Evolutionary conservation across 169 alveolate species (phyloP).

Genomic region (Eimeria acervulina): DNA sequence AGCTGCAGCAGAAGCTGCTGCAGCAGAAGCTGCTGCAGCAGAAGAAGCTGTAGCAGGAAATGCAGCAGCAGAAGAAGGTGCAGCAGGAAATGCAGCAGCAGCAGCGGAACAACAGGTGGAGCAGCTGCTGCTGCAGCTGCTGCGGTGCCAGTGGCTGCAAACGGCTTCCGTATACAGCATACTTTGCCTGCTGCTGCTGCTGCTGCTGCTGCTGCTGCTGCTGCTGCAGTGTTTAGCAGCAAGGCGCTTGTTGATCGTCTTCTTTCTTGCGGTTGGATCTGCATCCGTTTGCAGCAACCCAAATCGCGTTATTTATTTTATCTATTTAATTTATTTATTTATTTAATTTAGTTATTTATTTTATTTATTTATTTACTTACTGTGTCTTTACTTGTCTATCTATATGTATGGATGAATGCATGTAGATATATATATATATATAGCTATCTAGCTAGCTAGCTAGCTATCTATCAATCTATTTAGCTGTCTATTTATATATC

Average conservation of each 20-base stretch:
- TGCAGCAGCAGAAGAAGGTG: background rate
- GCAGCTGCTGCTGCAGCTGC: slow-evolving; percentile 2
- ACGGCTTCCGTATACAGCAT: too few relatives aligned
- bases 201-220: background rate
- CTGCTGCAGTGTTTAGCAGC: background rate
- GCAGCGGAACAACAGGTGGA: background rate
- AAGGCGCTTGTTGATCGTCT: background rate
- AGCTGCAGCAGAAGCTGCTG: too few relatives aligned
- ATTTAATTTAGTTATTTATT: too few relatives aligned
- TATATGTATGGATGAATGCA: too few relatives aligned
- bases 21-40: background rate
- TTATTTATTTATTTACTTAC: too few relatives aligned
- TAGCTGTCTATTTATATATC: background rate
- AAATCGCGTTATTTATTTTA: too few relatives aligned
- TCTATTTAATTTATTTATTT: too few relatives aligned
- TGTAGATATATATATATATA: too few relatives aligned
- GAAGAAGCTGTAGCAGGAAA: background rate
- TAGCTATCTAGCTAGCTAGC: too few relatives aligned
- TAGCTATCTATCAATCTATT: background rate
- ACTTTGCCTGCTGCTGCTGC: background rate
- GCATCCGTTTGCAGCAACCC: background rate
- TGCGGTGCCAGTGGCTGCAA: background rate
- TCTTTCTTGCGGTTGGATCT: background rate
- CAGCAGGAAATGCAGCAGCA: background rate
- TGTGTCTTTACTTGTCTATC: too few relatives aligned